Conservation (phyloP, 108 stramenopile species). For the Fistulifera solaris region DNA sequence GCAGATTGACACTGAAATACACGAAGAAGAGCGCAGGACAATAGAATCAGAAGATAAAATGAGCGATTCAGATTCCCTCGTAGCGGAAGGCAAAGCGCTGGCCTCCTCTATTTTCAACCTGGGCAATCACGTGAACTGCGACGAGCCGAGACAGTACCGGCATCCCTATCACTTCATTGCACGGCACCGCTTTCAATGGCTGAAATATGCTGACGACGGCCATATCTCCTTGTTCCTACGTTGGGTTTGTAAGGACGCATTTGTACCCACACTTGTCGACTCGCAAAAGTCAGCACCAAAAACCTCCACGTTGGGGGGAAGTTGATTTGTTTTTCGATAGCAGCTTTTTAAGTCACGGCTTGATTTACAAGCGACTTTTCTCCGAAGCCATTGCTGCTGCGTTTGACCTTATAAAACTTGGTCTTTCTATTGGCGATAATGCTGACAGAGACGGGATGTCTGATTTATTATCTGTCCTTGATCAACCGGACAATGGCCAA, state of each 20-base stretch:
- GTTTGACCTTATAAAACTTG: neutral
- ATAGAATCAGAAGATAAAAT: slow-evolving; percentile 10
- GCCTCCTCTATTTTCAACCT: slow-evolving; percentile 13
- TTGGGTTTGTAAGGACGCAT: slow-evolving; percentile 14
- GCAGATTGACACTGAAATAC: slow-evolving; percentile 27
- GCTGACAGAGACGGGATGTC: too few species aligned
- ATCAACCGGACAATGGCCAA: too few species aligned
- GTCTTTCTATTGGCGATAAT: too few species aligned
- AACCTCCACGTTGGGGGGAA: neutral
- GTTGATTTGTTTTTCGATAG: slow-evolving; percentile 22
- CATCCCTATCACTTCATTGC: slow-evolving; percentile 13
- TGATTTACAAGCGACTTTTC: slow-evolving; percentile 11
- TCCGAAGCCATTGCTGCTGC: neutral
- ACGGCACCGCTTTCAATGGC: slow-evolving; percentile 18
- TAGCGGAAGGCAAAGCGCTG: slow-evolving; percentile 16
- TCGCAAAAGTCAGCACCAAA: neutral
- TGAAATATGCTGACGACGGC: slow-evolving; percentile 15
- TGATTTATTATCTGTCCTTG: too few species aligned
- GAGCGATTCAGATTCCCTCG: neutral
- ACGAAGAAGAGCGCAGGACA: slow-evolving; percentile 24
- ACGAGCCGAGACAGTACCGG: neutral
- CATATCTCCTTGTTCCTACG: slow-evolving; percentile 22
- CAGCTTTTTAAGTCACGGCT: slow-evolving; percentile 20
- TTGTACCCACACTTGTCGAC: neutral
- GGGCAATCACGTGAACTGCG: neutral